Base-by-base conservation (phyloP, 352 stramenopile genomes). In the Globisporangium radiosum region DNA sequence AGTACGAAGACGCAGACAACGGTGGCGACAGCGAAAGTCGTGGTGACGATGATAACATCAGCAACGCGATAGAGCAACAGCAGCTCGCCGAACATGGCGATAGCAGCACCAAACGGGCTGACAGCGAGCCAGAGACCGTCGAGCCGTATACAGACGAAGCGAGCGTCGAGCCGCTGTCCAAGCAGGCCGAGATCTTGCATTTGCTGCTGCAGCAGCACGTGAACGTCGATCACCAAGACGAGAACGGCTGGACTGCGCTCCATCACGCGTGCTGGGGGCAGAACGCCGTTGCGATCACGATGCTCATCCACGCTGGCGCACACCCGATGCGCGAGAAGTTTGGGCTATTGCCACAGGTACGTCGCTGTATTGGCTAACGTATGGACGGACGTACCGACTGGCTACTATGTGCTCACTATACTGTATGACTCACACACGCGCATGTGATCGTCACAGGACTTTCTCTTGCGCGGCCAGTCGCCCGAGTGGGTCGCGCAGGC, bases 211-310 rank as follows among this genome's bases (percentile, higher is more conserved):
- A 85, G 52, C 75, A 78, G 40, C 68, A 82, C 43, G 83, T 87
- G 17, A 90, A 94, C 52, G 61, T 94, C 45, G 73, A 92, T 65
- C 85, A 94, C 53, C 75, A 76, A 43, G 85, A 94, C 47, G 85
- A 94, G 55, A 90, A 92, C 54, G 78, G 81, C 15, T 91, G 85
- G 83, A 93, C 85, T 10, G 83, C 83, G 44, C 65, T 94, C 33
- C 85, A 94, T 47, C 72, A 93, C 55, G 83, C 81, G 50, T 93
- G 85, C 68, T 89, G 79, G 47, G 76, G 85, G 57, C 81, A 91
- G 64, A 91, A 86, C 57, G 64, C 80, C 2, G 68, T 85, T 11
- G 81, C 83, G 4, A 81, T 92, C 36, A 76, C 74, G 39, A 89
- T 90, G 73, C 73, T 94, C 9, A 76, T 91, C 14, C 76, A 93